Evolutionary conservation across 768 basidiomycete species (phyloP).

Genomic region (Russula earlei): DNA sequence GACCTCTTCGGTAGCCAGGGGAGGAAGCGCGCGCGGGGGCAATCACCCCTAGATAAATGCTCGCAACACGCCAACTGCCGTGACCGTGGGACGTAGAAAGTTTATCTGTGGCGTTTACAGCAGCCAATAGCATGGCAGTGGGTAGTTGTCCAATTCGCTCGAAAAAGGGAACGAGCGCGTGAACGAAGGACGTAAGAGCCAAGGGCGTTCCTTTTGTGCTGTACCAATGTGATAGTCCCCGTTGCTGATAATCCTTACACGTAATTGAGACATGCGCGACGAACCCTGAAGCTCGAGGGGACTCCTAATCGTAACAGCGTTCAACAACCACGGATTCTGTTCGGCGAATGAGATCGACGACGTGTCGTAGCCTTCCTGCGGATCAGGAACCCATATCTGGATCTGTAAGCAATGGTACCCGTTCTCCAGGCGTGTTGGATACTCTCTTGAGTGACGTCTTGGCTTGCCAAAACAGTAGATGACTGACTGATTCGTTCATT

Average conservation of each 20-base stretch:
- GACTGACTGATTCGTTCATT: too few relatives aligned
- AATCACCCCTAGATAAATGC: conserved; percentile 3
- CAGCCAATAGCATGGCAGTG: conserved; percentile 1
- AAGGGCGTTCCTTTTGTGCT: conserved; percentile 4
- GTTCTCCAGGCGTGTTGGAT: too few relatives aligned
- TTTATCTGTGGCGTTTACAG: conserved; percentile 7
- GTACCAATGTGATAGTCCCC: neutral
- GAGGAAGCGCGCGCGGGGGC: neutral
- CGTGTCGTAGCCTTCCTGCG: too few relatives aligned
- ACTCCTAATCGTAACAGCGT: too few relatives aligned
- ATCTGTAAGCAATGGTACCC: too few relatives aligned
- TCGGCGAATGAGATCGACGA: too few relatives aligned
- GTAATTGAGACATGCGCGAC: conserved; percentile 1
- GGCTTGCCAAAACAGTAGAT: too few relatives aligned
- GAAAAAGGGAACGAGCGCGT: neutral
- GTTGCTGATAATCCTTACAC: conserved; percentile 7
- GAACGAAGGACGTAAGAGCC: conserved; percentile 5
- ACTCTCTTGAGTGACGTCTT: too few relatives aligned
- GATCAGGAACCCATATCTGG: too few relatives aligned
- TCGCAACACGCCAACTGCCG: neutral
- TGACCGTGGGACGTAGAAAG: neutral
- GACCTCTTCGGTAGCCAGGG: neutral
- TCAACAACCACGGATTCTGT: too few relatives aligned
- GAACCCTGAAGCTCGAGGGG: too few relatives aligned
- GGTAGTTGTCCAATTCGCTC: too few relatives aligned